These are phyloP conservation scores for Ambrosia hybrid DNA, from an alignment of 140 eudicot species.

Conservation along the genomic window DNA sequence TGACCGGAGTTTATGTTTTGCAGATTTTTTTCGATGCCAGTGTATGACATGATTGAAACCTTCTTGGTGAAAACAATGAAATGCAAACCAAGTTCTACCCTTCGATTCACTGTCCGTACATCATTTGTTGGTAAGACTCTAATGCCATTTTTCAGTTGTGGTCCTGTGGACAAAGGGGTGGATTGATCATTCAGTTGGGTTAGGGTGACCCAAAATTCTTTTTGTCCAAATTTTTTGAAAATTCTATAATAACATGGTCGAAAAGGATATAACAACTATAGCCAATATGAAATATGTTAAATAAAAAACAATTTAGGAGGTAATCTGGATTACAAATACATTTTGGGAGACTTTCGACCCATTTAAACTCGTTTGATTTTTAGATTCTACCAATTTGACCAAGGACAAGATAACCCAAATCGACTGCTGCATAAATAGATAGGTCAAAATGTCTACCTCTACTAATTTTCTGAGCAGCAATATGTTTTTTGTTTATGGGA, in stretches of 20 bases:
- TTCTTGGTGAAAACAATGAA: slow-evolving; percentile 42
- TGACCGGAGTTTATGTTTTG: no score
- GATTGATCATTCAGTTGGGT: no score
- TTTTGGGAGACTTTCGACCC: neutral
- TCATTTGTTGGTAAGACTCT: slow-evolving; percentile 41
- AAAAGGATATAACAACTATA: neutral
- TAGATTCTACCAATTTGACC: neutral
- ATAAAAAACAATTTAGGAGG: neutral
- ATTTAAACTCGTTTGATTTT: neutral
- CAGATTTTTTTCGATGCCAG: slow-evolving; percentile 58
- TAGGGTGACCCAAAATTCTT: neutral
- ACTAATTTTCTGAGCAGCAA: neutral
- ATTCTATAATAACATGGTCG: neutral
- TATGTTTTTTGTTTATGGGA: neutral
- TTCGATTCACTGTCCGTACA: slow-evolving; percentile 43
- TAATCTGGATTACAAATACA: neutral
- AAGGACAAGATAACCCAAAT: no score
- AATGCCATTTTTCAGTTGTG: neutral
- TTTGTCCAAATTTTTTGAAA: no score
- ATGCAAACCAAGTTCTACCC: slow-evolving; percentile 29
- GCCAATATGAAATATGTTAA: neutral
- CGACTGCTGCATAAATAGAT: neutral
- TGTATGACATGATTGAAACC: slow-evolving; percentile 48
- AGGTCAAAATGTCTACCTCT: neutral
- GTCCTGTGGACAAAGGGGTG: neutral